Evolutionary conservation across 179 eudicot species (phyloP).

Genomic region (Vitellaria paradoxa): DNA sequence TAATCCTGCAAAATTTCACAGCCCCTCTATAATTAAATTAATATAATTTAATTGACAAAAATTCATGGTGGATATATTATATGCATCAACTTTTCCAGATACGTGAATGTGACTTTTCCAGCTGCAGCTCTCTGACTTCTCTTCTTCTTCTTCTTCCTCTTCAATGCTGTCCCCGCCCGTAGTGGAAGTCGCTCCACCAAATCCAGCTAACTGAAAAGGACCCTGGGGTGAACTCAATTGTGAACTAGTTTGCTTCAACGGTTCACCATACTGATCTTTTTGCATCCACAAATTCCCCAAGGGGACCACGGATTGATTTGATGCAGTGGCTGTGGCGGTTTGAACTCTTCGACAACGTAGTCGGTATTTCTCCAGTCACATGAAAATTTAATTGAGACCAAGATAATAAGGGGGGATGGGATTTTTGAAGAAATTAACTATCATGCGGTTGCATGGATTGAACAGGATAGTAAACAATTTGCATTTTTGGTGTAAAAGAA

Average conservation of each 20-base stretch:
- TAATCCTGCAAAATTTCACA: slow-evolving; percentile 56
- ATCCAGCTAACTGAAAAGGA: slow-evolving; percentile 42
- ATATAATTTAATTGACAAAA: too few species aligned
- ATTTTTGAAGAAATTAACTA: too few species aligned
- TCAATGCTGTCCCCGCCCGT: slow-evolving; percentile 51
- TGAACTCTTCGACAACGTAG: slow-evolving; percentile 56
- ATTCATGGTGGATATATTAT: slow-evolving; percentile 34
- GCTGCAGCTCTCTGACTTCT: slow-evolving; percentile 49
- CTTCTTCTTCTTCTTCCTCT: slow-evolving; percentile 51
- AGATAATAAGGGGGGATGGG: background rate
- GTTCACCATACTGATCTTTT: slow-evolving; percentile 37
- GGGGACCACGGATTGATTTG: slow-evolving; percentile 13
- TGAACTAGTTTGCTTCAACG: slow-evolving; percentile 39
- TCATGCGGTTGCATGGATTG: too few species aligned
- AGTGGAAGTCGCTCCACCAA: slow-evolving; percentile 38
- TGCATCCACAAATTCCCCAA: slow-evolving; percentile 28
- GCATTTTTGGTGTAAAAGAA: too few species aligned
- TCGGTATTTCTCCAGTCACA: slow-evolving; percentile 56
- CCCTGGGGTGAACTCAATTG: slow-evolving; percentile 66
- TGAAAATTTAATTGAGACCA: background rate
- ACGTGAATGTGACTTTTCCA: slow-evolving; percentile 38
- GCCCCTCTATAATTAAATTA: slow-evolving; percentile 22
- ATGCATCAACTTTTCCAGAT: slow-evolving; percentile 35
- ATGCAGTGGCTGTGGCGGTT: slow-evolving; percentile 18
- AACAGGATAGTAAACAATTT: too few species aligned